Evolutionary conservation across 2,329 filamentous ascomycete genomes (phyloP).

Genomic region (Epichloe elymi): DNA sequence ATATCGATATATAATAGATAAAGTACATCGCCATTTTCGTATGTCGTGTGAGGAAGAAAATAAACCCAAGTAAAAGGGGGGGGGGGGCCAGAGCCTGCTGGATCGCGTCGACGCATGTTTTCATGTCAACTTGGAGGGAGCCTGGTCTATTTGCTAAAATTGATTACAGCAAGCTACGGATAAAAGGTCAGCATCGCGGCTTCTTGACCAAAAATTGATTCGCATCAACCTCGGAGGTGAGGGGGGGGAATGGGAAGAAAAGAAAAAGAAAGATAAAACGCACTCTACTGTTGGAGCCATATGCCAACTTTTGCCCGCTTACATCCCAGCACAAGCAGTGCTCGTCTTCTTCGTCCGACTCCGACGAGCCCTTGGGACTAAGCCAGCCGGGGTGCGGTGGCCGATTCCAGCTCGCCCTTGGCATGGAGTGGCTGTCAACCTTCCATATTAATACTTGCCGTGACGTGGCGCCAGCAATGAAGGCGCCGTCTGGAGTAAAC

Average conservation of each 20-base stretch:
- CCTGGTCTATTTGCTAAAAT: conserved; percentile 29
- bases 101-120: background rate
- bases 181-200: background rate
- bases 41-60: background rate
- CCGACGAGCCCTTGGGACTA: conserved; percentile 39
- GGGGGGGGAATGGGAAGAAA: background rate
- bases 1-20: background rate
- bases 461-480: conserved; percentile 48
- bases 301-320: conserved; percentile 47
- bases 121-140: background rate
- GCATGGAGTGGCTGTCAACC: conserved; percentile 43
- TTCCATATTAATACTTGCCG: conserved; percentile 52
- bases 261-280: conserved; percentile 17
- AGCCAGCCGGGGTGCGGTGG: conserved; percentile 43
- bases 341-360: conserved; percentile 45
- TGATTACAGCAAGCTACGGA: conserved; percentile 34
- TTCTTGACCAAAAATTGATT: background rate
- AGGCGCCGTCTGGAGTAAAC: conserved; percentile 50
- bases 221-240: background rate
- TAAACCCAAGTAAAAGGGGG: background rate
- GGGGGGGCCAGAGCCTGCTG: conserved; percentile 1
- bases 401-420: conserved; percentile 47
- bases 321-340: conserved; percentile 51
- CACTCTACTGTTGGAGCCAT: conserved; percentile 50
- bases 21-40: background rate